phyloP scores from a whole-genome alignment of 805 yeast genomes.

The Nakazawaea laoshanensis region DNA sequence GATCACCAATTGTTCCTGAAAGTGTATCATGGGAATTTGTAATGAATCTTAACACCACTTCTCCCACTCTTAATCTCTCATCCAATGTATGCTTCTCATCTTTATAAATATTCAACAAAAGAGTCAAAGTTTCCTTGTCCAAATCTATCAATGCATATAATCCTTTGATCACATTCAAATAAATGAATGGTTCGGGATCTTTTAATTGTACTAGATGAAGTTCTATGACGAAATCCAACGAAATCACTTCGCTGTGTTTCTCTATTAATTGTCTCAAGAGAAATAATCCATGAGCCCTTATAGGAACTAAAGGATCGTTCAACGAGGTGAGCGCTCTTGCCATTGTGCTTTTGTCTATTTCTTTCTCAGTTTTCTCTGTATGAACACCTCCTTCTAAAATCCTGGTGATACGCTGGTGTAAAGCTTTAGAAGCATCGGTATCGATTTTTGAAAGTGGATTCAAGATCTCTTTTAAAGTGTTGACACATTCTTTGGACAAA shows the following conservation, averaged over 20 bases:
- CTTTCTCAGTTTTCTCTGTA: slow-evolving; percentile 14
- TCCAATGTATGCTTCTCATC: slow-evolving; percentile 34
- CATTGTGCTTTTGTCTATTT: slow-evolving; percentile 30
- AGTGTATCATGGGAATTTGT: slow-evolving; percentile 40
- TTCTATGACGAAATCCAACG: slow-evolving; percentile 45
- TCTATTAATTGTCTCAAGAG: slow-evolving; percentile 48
- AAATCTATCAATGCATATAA: slow-evolving; percentile 49
- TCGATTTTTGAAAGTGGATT: slow-evolving; percentile 4
- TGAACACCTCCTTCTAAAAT: slow-evolving; percentile 20
- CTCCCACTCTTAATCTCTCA: slow-evolving; percentile 74
- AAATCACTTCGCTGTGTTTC: slow-evolving; percentile 39
- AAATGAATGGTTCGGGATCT: slow-evolving; percentile 82
- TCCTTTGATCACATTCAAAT: slow-evolving; percentile 77
- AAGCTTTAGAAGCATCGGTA: slow-evolving; percentile 17
- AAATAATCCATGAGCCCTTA: slow-evolving; percentile 79
- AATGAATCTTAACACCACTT: slow-evolving; percentile 59
- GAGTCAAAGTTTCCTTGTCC: slow-evolving; percentile 28
- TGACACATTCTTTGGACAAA: slow-evolving; percentile 5
- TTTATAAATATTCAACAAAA: slow-evolving; percentile 29
- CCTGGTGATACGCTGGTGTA: slow-evolving; percentile 22
- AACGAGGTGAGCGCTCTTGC: slow-evolving; percentile 58
- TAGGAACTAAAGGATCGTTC: slow-evolving; percentile 74
- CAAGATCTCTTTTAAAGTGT: slow-evolving; percentile 12
- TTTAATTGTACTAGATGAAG: slow-evolving; percentile 57
- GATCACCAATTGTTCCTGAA: slow-evolving; percentile 31